Evolutionary conservation across 2,329 filamentous ascomycete genomes (phyloP).

Genomic region (Knoxdaviesia capensis): DNA sequence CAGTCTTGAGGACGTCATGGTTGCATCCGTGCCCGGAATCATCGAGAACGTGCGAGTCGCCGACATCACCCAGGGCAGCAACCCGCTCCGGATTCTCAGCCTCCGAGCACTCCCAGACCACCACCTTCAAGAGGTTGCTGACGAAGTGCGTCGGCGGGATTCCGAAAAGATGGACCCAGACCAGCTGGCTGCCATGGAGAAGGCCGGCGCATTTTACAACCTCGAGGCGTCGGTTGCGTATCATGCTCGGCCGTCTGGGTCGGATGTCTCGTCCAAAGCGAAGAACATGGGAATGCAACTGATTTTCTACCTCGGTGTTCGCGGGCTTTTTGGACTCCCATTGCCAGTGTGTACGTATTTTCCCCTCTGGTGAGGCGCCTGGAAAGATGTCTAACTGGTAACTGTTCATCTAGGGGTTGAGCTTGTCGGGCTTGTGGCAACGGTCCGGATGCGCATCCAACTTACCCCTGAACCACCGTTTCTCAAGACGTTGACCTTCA

Average conservation of each 20-base stretch:
- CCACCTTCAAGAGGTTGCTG: constrained; percentile 64
- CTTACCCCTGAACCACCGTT: constrained; percentile 85
- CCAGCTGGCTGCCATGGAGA: constrained; percentile 72
- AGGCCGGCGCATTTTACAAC: constrained; percentile 85
- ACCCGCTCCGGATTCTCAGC: constrained; percentile 74
- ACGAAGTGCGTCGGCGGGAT: constrained; percentile 61
- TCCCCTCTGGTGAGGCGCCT: background rate
- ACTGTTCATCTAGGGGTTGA: constrained; percentile 38
- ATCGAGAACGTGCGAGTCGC: constrained; percentile 91
- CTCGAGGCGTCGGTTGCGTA: constrained; percentile 81
- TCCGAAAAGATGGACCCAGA: constrained; percentile 67
- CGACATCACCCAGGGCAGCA: constrained; percentile 84
- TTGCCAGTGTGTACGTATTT: constrained; percentile 47
- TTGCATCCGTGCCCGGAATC: constrained; percentile 73
- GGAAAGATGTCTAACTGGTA: constrained; percentile 1
- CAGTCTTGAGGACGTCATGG: constrained; percentile 62
- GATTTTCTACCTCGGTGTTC: constrained; percentile 81
- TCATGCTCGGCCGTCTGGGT: constrained; percentile 58
- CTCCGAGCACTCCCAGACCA: constrained; percentile 61
- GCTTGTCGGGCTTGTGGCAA: constrained; percentile 76
- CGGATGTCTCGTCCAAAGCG: constrained; percentile 58
- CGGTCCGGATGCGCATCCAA: constrained; percentile 61
- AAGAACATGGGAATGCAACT: constrained; percentile 95
- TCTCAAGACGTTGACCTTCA: constrained; percentile 79
- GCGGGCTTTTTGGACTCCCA: constrained; percentile 74